phyloP scores from a whole-genome alignment of 176 grass and related monocot species.

The barley (Hordeum vulgare) region MorexV3_pseudomolecules_assembly NC_058520.1:557821754-557822253 shows the following conservation, averaged over 20 bases:
- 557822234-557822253: slow-evolving; percentile 92
- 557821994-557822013: slow-evolving; percentile 59
- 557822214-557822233: slow-evolving; percentile 84
- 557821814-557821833: slow-evolving; percentile 88
- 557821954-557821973: slow-evolving; percentile 58
- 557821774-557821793: slow-evolving; percentile 32
- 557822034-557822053: slow-evolving; percentile 72
- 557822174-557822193: slow-evolving; percentile 65
- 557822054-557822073: slow-evolving; percentile 79
- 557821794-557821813: slow-evolving; percentile 76
- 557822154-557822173: slow-evolving; percentile 69
- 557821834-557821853: slow-evolving; percentile 84
- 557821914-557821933: slow-evolving; percentile 57
- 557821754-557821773: not conserved
- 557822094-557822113: slow-evolving; percentile 89
- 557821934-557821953: slow-evolving; percentile 53
- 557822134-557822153: slow-evolving; percentile 77
- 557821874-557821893: slow-evolving; percentile 98
- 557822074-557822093: slow-evolving; percentile 89
- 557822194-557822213: slow-evolving; percentile 73
- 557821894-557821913: slow-evolving; percentile 92
- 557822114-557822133: slow-evolving; percentile 94
- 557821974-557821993: slow-evolving; percentile 57
- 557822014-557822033: slow-evolving; percentile 52
- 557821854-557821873: slow-evolving; percentile 90